Base-by-base conservation (phyloP, 306 rosid species). In the Heteromeles arbutifolia region DNA sequence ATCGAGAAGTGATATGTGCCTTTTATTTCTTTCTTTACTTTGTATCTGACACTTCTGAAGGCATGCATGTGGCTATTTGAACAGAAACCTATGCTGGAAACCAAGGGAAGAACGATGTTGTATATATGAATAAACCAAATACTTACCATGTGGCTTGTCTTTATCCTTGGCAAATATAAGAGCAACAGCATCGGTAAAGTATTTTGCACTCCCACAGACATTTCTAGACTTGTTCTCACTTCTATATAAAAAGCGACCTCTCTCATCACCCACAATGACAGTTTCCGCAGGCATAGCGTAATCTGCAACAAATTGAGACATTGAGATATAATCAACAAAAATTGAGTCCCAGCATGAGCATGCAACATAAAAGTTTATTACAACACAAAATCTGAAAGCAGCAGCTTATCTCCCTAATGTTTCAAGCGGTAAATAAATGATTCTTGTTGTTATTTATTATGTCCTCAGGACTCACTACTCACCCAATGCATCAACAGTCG, bases 281-380 rank as follows among this genome's bases (percentile, higher is more conserved):
- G 98, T 88, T 78, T 89, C 93, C 82, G 24, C 69, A 6, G 93
- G 94, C 92, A 93, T 84, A 77, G 90, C 84, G 80, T 84, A 81
- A 83, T 93, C 98, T 93, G 88, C 68, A 76, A 73, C n/a, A 70
- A 50, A 57, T 37, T 18, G 4, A 44, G n/a, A 62, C 21, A 44
- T 45, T 37, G 62, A 84, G 21, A 70, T 28, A 19, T 34, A 19
- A 79, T 28, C 65, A 62, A 70, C 12, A 65, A 58, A 72, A 50
- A 14, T 25, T 19, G 28, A 34, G 67, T 28, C 26, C 48, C 37
- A 68, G 70, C 45, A 73, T 1, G 3, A 12, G 67, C 72, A 72
- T 66, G 67, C 54, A 25, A 57, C 32, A 34, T 39, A 45, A 65
- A n/a, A 5, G 17, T 37, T 19, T 6, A 11, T 21, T 7, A 45